Evolutionary conservation across 1,284 basidiomycete species (phyloP).

Genomic region (Heterobasidion annosum): DNA sequence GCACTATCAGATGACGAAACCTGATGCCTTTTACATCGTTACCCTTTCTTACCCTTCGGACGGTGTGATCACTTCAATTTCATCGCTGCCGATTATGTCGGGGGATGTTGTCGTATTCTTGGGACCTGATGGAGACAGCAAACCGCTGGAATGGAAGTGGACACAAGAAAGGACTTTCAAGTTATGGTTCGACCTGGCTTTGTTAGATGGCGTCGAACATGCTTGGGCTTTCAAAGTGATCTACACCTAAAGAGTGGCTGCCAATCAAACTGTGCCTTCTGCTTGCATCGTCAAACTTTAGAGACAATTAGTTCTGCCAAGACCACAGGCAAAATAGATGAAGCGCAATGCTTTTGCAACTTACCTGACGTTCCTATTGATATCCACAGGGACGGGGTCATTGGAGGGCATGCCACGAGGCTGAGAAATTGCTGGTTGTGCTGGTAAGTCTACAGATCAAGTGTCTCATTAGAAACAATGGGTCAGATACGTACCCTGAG

Average conservation of each 20-base stretch:
- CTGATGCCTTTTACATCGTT: slow-evolving; percentile 41
- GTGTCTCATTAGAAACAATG: too few relatives aligned
- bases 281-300: too few relatives aligned
- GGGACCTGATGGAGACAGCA: slow-evolving; percentile 14
- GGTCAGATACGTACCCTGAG: too few relatives aligned
- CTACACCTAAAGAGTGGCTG: not conserved
- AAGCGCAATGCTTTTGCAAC: too few relatives aligned
- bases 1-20: slow-evolving; percentile 22
- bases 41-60: slow-evolving; percentile 27
- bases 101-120: slow-evolving; percentile 36
- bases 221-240: slow-evolving; percentile 12
- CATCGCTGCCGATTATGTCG: slow-evolving; percentile 34
- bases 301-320: too few relatives aligned
- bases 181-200: slow-evolving; percentile 7
- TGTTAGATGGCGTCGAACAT: slow-evolving; percentile 6
- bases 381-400: too few relatives aligned
- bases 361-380: too few relatives aligned
- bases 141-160: slow-evolving; percentile 11
- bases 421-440: too few relatives aligned
- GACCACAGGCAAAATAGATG: too few relatives aligned
- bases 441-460: too few relatives aligned
- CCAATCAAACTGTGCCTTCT: too few relatives aligned
- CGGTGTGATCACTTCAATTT: slow-evolving; percentile 26
- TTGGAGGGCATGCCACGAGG: too few relatives aligned
- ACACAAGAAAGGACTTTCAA: slow-evolving; percentile 4